Evolutionary conservation across 2,329 filamentous ascomycete genomes (phyloP).

Genomic region (Cercospora beticola): DNA sequence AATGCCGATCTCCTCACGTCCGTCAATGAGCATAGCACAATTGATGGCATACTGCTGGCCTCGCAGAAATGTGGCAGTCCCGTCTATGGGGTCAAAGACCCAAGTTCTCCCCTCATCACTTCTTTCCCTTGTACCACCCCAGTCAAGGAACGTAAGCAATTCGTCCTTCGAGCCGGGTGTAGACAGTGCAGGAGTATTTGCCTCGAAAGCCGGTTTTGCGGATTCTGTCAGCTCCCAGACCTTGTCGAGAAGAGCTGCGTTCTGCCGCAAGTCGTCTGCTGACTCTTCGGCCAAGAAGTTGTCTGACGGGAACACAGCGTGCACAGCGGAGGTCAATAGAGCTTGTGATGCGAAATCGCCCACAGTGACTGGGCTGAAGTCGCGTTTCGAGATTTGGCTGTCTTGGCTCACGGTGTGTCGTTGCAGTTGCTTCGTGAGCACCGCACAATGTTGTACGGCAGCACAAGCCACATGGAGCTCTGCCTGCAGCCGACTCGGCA

Average conservation of each 20-base stretch:
- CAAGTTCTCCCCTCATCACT: conserved; percentile 51
- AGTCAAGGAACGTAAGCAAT: conserved; percentile 62
- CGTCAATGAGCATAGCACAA: conserved; percentile 58
- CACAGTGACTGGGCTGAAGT: conserved; percentile 61
- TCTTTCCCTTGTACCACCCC: conserved; percentile 50
- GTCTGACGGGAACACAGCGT: conserved; percentile 55
- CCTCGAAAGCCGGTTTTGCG: conserved; percentile 27
- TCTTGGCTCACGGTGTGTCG: conserved; percentile 48
- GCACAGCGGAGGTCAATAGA: conserved; percentile 59
- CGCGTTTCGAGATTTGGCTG: conserved; percentile 56
- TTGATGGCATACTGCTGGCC: conserved; percentile 64
- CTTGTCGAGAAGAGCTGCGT: conserved; percentile 50
- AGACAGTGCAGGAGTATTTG: conserved; percentile 38
- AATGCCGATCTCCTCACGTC: conserved; percentile 58
- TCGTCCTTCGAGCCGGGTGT: conserved; percentile 51
- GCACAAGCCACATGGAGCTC: conserved; percentile 27
- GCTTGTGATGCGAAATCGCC: conserved; percentile 65
- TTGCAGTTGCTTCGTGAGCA: conserved; percentile 57
- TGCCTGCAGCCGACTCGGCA: conserved; percentile 19
- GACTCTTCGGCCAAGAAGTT: conserved; percentile 63
- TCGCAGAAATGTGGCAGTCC: conserved; percentile 61
- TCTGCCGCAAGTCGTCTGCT: conserved; percentile 52
- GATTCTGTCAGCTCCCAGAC: conserved; percentile 57
- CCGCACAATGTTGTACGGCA: conserved; percentile 36
- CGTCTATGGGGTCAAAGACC: conserved; percentile 66